Conservation (phyloP, 352 stramenopile species). For the Phytophthora syringae region DNA sequence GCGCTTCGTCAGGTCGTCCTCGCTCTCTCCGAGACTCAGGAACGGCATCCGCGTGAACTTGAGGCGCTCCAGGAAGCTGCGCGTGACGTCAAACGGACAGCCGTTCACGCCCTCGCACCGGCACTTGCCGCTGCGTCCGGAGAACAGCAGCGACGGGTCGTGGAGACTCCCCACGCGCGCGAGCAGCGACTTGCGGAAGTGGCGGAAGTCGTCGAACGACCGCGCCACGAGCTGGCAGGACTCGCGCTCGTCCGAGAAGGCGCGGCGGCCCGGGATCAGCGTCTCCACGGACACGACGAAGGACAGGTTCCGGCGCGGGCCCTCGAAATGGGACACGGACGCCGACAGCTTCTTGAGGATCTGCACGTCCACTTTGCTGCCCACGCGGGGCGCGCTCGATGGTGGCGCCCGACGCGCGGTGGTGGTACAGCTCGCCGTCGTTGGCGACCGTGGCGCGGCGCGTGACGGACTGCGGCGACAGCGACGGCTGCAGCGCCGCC, state of each 20-base stretch:
- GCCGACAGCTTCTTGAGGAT: constrained; percentile 85
- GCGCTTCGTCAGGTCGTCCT: constrained; percentile 59
- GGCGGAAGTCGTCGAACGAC: constrained; percentile 81
- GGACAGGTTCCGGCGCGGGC: constrained; percentile 73
- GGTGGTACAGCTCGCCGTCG: constrained; percentile 35
- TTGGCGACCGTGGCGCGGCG: constrained; percentile 47
- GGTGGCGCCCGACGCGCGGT: constrained; percentile 29
- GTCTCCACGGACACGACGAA: constrained; percentile 84
- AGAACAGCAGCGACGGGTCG: constrained; percentile 44
- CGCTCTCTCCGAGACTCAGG: constrained; percentile 53
- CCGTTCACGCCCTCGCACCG: constrained; percentile 57
- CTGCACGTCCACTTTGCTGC: constrained; percentile 66
- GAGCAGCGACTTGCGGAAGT: constrained; percentile 79
- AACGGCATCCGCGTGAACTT: constrained; percentile 82
- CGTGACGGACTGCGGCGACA: constrained; percentile 51
- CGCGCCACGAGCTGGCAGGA: constrained; percentile 75
- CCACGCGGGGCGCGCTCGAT: constrained; percentile 45
- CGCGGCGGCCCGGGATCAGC: constrained; percentile 59
- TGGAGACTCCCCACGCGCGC: constrained; percentile 58
- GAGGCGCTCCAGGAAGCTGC: constrained; percentile 75
- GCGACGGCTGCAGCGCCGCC: constrained; percentile 44
- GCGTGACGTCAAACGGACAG: constrained; percentile 77
- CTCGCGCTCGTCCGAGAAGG: constrained; percentile 67
- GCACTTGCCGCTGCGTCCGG: constrained; percentile 55
- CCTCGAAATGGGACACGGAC: constrained; percentile 73